Evolutionary conservation across 805 yeast species (phyloP), one percentile per base, ranked within the genome.

Genomic region (Tetrapisispora taiwanensis): DNA sequence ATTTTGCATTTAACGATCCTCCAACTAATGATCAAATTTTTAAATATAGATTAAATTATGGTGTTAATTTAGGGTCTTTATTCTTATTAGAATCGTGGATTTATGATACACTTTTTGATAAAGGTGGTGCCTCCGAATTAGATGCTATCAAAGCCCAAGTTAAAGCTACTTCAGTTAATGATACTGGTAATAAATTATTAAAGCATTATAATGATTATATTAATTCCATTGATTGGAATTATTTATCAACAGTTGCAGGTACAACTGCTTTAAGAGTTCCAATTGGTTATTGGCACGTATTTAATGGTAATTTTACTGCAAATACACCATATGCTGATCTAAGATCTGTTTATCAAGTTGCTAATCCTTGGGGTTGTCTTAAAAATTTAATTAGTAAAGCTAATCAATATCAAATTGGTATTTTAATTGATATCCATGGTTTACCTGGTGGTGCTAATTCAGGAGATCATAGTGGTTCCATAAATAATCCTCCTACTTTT

Each of bases 361-460:
- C 95, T 0, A 50, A 49, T 26, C 60, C 66, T 1, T 90, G 97
- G 97, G 59, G 60, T 5, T 67, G 72, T 18, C 70, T 81, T 48
- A 78, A 76, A 59, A 54, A 67, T 31, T 69, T 77, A 44, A 70
- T 88, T 35, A 69, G 71, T 37, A 74, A 69, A 42, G 97, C 97
- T 1, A 72, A 59, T 0, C 48, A 69, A 17, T 63, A 78, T 52
- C 70, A 74, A 27, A 90, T 90, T 46, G 83, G 87, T 12, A 79
- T 90, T 0, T 55, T 90, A 43, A 73, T 90, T 14, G 97, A 90
- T 62, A 55, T 90, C 36, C 97, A 92, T 63, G 97, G 84, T 0
- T 63, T 90, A 9, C 97, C 97, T 4, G 87, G 86, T 13, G 97
- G 97, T 31, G 97, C 97, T 20, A 90, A 92, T 56, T 74, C 78